Base-by-base conservation (phyloP, 371 early-diverging fungal species). In the Mucor ambiguus region DNA sequence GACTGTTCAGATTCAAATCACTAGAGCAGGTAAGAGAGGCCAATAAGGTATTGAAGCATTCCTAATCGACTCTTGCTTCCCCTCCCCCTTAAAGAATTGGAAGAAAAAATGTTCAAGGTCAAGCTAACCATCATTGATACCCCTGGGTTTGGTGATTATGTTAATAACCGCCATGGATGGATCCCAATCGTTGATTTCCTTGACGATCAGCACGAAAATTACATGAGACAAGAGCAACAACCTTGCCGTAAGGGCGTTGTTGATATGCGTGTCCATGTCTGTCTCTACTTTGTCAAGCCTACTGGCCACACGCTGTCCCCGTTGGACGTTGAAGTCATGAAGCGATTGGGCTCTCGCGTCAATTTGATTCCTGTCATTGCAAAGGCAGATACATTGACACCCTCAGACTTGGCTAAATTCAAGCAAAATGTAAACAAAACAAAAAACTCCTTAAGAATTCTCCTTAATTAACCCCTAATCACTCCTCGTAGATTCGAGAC, bases 151-250 rank as follows among this genome's bases (percentile, higher is more conserved):
- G 95, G 95, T 54, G 95, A 95, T 74, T 95, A 91, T 77, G 90
- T 93, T 70, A 93, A 94, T 84, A 95, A 93, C 78, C 83, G 89
- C 55, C 92, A 94, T 71, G 90, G 95, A 79, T 98, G 96, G 96
- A 91, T 91, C 41, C 96, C 98, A n/a, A 93, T 98, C 65, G 87
- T 98, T 43, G 94, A 97, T 64, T 98, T 96, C 78, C 87, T 99
- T 64, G 96, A 97, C 74, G 95, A 95, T 67, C 97, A 96, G 79
- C 96, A 96, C 83, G 95, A 93, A 72, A 89, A 86, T 60, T 94
- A 94, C 71, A 90, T 98, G 88, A 87, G 90, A 71, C 93, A 94
- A 77, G 91, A 95, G 71, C 84, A 87, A 59, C 87, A 89, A 63
- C 87, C 91, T 35, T 85, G 89, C 67, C 86, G 97, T 63, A 85